Evolutionary conservation across 2,329 filamentous ascomycete genomes (phyloP).

Genomic region (Akanthomyces dipterigenus): DNA sequence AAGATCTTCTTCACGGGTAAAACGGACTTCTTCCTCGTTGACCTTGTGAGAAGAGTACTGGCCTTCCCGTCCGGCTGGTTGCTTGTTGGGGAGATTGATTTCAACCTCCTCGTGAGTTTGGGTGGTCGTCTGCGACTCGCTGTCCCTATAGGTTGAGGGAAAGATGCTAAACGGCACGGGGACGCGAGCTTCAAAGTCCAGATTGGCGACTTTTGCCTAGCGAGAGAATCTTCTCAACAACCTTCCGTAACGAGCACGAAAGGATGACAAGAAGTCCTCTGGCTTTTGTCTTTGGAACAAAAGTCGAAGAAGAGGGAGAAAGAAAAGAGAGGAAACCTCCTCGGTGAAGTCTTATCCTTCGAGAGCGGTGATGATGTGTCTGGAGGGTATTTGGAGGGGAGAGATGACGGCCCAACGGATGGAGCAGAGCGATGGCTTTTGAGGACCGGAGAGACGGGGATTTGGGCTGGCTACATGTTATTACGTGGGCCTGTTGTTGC

Average conservation of each 20-base stretch:
- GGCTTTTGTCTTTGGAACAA: conserved; percentile 55
- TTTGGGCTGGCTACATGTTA: conserved; percentile 9
- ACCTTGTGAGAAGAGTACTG: conserved; percentile 70
- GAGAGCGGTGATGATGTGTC: conserved; percentile 23
- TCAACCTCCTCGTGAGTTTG: conserved; percentile 83
- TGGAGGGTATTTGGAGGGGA: conserved; percentile 33
- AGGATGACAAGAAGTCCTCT: conserved; percentile 65
- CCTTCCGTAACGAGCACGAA: conserved; percentile 55
- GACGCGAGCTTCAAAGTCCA: conserved; percentile 99
- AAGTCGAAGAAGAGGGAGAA: conserved; percentile 36
- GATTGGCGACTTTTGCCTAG: conserved; percentile 80
- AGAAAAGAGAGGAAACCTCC: conserved; percentile 25
- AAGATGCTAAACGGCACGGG: conserved; percentile 99
- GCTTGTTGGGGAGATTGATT: conserved; percentile 61
- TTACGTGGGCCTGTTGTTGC: conserved; percentile 12
- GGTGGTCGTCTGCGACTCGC: conserved; percentile 48
- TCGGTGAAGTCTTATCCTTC: conserved; percentile 27
- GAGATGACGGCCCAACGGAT: conserved; percentile 20
- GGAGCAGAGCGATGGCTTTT: conserved; percentile 33
- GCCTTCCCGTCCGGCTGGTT: conserved; percentile 97
- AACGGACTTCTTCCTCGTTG: conserved; percentile 78
- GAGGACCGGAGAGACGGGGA: conserved; percentile 25
- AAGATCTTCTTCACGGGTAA: conserved; percentile 71
- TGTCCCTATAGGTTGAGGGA: conserved; percentile 87
- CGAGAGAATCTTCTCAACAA: conserved; percentile 60